Percentiles rank a stretch among this genome's conserved stretches.
Conservation (phyloP, 176 grass and related monocot species). For the Rhipidocladum racemiflorum region DNA sequence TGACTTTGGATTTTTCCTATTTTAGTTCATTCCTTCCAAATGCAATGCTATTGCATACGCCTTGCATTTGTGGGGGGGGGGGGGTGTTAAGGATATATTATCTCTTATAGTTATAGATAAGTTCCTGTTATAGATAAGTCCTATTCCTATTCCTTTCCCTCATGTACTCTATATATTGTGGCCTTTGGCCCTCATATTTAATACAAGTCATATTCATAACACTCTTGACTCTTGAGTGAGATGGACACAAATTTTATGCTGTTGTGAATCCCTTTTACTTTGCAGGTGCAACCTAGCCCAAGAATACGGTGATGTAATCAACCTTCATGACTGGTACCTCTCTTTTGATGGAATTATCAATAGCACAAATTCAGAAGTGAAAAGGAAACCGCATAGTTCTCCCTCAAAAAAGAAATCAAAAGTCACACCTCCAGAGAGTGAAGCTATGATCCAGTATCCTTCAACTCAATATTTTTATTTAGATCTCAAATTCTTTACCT, state of each 20-base stretch:
- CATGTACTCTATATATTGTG: no score
- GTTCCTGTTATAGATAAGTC: no score
- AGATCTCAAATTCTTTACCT: background rate
- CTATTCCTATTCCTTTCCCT: no score
- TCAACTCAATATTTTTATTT: conserved; percentile 1
- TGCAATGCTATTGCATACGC: no score
- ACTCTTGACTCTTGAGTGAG: background rate
- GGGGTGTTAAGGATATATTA: no score
- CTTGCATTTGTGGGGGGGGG: no score
- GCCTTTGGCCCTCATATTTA: no score
- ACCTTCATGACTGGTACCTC: conserved; percentile 88
- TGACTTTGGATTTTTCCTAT: no score
- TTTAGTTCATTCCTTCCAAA: no score
- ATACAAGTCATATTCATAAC: no score
- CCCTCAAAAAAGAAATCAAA: conserved; percentile 72
- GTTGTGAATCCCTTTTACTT: conserved; percentile 12
- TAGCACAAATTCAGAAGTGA: conserved; percentile 32
- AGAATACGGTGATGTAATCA: conserved; percentile 90
- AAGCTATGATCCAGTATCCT: conserved; percentile 87
- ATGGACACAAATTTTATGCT: background rate
- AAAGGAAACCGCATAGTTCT: conserved; percentile 42
- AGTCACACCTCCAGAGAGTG: conserved; percentile 30
- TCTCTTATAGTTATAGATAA: no score
- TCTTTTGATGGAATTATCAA: conserved; percentile 64
- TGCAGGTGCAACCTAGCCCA: conserved; percentile 83